Conservation (phyloP, 108 stramenopile genomes). For the Nitzschia sp. region DNA sequence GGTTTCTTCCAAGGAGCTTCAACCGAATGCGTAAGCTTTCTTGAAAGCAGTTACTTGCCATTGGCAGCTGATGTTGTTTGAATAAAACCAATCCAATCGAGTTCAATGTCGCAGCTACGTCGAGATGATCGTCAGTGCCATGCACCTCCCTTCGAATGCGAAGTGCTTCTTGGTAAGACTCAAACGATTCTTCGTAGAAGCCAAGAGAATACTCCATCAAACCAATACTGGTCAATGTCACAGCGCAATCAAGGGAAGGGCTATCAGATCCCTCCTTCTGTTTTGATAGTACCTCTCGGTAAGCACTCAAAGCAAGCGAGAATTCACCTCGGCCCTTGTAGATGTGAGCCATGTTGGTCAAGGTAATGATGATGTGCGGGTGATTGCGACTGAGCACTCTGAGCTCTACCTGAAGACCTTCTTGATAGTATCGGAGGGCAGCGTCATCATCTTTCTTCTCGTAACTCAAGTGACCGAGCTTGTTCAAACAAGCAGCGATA, state of each 20-base stretch:
- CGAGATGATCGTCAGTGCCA: slow-evolving; percentile 47
- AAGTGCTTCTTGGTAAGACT: slow-evolving; percentile 62
- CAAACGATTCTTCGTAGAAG: slow-evolving; percentile 40
- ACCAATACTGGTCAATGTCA: slow-evolving; percentile 57
- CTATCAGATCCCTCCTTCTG: slow-evolving; percentile 35
- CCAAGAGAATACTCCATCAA: slow-evolving; percentile 50
- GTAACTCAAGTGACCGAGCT: slow-evolving; percentile 60
- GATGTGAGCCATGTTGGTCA: slow-evolving; percentile 43
- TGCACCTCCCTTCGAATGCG: slow-evolving; percentile 42
- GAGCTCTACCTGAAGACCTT: slow-evolving; percentile 51
- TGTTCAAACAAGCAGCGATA: slow-evolving; percentile 58
- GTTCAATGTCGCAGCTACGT: slow-evolving; percentile 59
- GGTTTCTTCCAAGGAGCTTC: slow-evolving; percentile 45
- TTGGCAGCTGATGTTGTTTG: slow-evolving; percentile 38
- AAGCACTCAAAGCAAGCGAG: slow-evolving; percentile 37
- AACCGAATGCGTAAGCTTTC: slow-evolving; percentile 55
- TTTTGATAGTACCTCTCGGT: slow-evolving; percentile 38
- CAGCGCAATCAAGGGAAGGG: slow-evolving; percentile 41
- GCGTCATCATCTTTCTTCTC: slow-evolving; percentile 47
- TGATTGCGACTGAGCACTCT: slow-evolving; percentile 37
- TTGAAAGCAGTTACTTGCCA: slow-evolving; percentile 50
- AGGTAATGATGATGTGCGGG: slow-evolving; percentile 48
- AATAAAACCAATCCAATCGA: slow-evolving; percentile 68
- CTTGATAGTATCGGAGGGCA: slow-evolving; percentile 51
- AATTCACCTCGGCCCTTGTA: slow-evolving; percentile 41